These are phyloP conservation scores for Yamadazyma pseudoaaseri DNA, from an alignment of 1,139 yeast genomes.

Conservation along the genomic window DNA sequence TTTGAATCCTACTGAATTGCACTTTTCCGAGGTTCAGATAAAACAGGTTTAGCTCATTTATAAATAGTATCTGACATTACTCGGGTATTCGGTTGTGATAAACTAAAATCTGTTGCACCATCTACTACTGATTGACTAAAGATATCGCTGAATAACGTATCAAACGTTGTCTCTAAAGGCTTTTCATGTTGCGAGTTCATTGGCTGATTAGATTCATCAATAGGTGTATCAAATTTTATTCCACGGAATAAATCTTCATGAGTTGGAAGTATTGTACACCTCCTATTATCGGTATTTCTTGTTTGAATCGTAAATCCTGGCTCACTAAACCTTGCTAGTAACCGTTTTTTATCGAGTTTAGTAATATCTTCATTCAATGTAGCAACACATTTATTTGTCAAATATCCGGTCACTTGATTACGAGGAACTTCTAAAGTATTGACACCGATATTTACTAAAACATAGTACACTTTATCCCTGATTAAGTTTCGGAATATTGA, in stretches of 20 bases:
- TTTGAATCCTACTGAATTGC: no score
- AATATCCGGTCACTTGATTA: background rate
- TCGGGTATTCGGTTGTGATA: no score
- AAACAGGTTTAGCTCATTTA: no score
- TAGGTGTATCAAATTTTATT: background rate
- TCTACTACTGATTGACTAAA: background rate
- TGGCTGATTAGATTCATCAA: no score
- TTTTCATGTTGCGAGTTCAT: no score
- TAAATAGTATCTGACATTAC: no score
- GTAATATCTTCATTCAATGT: background rate
- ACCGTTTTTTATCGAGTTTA: background rate
- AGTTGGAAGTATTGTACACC: background rate
- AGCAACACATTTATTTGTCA: background rate
- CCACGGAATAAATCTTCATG: background rate
- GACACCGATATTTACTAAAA: background rate
- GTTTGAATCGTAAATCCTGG: background rate
- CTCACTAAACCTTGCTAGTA: background rate
- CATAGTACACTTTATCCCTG: background rate
- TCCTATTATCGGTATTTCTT: background rate
- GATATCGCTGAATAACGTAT: background rate
- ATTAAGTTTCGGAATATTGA: background rate
- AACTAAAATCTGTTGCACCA: background rate
- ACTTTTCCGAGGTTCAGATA: no score
- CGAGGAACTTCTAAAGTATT: background rate
- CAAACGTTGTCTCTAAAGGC: background rate